Percentiles rank a stretch among this genome's conserved stretches.
Evolutionary conservation across 495 filamentous ascomycete genomes (phyloP).

Genomic region (Pyronema omphalodes): DNA sequence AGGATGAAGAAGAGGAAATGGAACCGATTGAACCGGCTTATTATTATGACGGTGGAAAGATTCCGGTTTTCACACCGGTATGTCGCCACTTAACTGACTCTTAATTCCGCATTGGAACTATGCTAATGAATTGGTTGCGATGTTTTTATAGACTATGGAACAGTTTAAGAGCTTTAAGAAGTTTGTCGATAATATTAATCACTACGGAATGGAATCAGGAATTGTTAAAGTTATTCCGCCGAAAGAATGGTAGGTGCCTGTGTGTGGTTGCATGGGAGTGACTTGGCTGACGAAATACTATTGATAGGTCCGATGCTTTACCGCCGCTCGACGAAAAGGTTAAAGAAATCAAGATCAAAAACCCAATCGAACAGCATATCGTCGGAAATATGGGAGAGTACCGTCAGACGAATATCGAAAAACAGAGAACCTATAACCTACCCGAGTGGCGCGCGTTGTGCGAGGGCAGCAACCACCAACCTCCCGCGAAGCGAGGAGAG

Average conservation of each 20-base stretch:
- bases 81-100: slow-evolving; percentile 22
- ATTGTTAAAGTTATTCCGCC: slow-evolving; percentile 93
- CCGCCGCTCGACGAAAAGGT: slow-evolving; percentile 65
- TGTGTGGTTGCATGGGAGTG: not conserved
- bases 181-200: slow-evolving; percentile 69
- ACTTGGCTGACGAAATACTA: not conserved
- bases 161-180: slow-evolving; percentile 83
- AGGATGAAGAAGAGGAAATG: slow-evolving; percentile 37
- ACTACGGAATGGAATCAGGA: slow-evolving; percentile 90
- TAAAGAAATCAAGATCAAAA: slow-evolving; percentile 81
- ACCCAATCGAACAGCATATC: slow-evolving; percentile 95
- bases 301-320: slow-evolving; percentile 46
- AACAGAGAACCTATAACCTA: slow-evolving; percentile 85
- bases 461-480: slow-evolving; percentile 85
- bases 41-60: slow-evolving; percentile 65
- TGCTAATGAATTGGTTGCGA: slow-evolving; percentile 3
- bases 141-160: slow-evolving; percentile 47
- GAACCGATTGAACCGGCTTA: slow-evolving; percentile 70
- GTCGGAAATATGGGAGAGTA: slow-evolving; percentile 85
- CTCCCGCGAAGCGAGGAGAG: slow-evolving; percentile 84
- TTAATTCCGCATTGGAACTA: not conserved
- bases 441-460: slow-evolving; percentile 88
- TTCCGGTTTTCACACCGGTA: slow-evolving; percentile 87
- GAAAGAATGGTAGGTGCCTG: slow-evolving; percentile 58
- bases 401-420: slow-evolving; percentile 87